Conservation (phyloP, 306 rosid genomes). For the Bauhinia variegata region DNA sequence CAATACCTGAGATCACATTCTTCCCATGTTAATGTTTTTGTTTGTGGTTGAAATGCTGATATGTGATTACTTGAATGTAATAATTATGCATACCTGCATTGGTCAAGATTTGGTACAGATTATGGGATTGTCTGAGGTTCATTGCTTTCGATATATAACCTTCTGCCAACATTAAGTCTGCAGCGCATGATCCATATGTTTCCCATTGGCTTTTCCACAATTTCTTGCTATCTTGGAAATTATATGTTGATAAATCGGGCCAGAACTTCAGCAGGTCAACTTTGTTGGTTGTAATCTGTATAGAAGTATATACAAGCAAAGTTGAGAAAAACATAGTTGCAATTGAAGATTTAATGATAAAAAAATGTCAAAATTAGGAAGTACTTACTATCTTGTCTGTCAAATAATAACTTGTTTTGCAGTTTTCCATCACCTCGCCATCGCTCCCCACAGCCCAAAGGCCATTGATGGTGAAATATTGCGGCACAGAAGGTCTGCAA, state of each 20-base stretch:
- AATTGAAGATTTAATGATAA: no score
- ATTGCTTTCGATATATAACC: neutral
- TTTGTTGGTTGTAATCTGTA: neutral
- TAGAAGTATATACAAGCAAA: no score
- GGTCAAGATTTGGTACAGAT: neutral
- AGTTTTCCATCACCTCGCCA: no score
- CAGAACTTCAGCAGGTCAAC: neutral
- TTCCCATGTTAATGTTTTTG: neutral
- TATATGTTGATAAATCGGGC: conserved; percentile 2
- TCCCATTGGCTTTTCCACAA: neutral
- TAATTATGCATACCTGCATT: neutral
- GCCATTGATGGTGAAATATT: no score
- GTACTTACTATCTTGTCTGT: no score
- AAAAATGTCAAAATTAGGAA: no score
- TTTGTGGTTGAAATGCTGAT: no score
- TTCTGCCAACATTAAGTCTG: neutral
- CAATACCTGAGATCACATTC: neutral
- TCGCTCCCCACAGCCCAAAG: no score
- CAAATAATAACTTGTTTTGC: no score
- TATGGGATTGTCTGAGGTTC: neutral
- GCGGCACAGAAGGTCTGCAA: no score
- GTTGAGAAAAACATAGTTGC: no score
- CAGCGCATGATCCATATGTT: neutral
- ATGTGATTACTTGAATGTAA: no score
- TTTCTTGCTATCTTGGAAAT: neutral